These are phyloP conservation scores for Hyphopichia khmerensis DNA, from an alignment of 1,139 yeast species.

Conservation along the genomic window DNA sequence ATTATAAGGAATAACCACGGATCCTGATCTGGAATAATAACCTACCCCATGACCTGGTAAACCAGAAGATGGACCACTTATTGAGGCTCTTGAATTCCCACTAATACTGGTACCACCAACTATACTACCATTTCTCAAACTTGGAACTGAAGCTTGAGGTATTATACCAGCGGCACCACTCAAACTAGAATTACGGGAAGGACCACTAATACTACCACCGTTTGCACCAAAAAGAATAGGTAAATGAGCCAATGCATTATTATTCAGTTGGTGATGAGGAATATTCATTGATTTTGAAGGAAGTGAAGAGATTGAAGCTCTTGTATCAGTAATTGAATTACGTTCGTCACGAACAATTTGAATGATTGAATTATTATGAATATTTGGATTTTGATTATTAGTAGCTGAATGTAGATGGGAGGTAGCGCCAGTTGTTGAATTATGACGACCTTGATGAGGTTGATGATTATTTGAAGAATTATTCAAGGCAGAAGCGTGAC, in stretches of 20 bases:
- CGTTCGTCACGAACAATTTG: conserved; percentile 45
- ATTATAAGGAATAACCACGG: conserved; percentile 42
- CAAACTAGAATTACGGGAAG: conserved; percentile 41
- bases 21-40: conserved; percentile 44
- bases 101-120: conserved; percentile 24
- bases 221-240: conserved; percentile 43
- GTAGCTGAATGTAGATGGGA: neutral
- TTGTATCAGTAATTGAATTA: conserved; percentile 29
- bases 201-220: conserved; percentile 44
- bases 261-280: conserved; percentile 47
- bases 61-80: neutral
- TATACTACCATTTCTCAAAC: conserved; percentile 43
- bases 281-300: conserved; percentile 51
- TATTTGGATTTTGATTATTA: conserved; percentile 6
- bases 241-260: conserved; percentile 42
- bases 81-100: neutral
- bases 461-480: conserved; percentile 3
- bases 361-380: conserved; percentile 43
- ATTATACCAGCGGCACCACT: conserved; percentile 34
- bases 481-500: conserved; percentile 9
- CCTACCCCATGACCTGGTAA: conserved; percentile 17
- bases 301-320: conserved; percentile 45
- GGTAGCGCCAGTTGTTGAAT: conserved; percentile 7
- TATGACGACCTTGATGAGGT: conserved; percentile 2
- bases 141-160: conserved; percentile 35